A percentile compares a stretch with the other conserved stretches of the same genome.
These are phyloP conservation scores for Metarhizium anisopliae DNA, from an alignment of 2,329 filamentous ascomycete species.

Conservation along the genomic window DNA sequence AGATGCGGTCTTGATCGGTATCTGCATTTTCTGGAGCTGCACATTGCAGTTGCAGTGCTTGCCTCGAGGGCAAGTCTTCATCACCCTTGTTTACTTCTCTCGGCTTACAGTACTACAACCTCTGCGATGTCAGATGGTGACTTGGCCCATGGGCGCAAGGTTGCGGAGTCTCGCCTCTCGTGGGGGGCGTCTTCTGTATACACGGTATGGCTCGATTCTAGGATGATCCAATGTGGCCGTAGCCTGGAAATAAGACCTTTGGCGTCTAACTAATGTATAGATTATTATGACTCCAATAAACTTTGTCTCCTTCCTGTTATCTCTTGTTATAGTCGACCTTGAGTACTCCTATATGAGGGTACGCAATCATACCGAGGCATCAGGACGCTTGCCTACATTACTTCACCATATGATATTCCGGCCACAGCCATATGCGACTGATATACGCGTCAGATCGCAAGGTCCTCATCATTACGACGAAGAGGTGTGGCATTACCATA, in stretches of 20 bases:
- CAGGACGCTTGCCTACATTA: conserved; percentile 27
- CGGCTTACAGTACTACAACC: too few species aligned
- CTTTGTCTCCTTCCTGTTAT: conserved; percentile 56
- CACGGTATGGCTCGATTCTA: not conserved
- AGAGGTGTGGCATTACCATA: conserved; percentile 38
- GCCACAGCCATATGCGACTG: conserved; percentile 25
- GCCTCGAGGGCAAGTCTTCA: too few species aligned
- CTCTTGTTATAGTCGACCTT: conserved; percentile 53
- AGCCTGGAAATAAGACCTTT: not conserved
- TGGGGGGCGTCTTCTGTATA: not conserved
- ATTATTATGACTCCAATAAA: conserved; percentile 52
- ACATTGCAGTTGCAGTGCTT: too few species aligned
- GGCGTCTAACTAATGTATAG: conserved; percentile 17
- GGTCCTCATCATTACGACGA: not conserved
- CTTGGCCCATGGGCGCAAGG: too few species aligned
- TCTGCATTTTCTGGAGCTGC: too few species aligned
- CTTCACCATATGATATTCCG: conserved; percentile 32
- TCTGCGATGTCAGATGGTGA: too few species aligned
- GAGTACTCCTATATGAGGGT: conserved; percentile 43
- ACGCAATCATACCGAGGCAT: conserved; percentile 23
- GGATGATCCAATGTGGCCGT: not conserved
- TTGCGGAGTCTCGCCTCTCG: too few species aligned
- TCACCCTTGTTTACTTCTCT: too few species aligned
- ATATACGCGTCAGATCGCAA: not conserved
- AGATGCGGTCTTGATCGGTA: too few species aligned